These are phyloP conservation scores for Penicillium argentinense DNA, from an alignment of 495 filamentous ascomycete species.

Conservation along the genomic window DNA sequence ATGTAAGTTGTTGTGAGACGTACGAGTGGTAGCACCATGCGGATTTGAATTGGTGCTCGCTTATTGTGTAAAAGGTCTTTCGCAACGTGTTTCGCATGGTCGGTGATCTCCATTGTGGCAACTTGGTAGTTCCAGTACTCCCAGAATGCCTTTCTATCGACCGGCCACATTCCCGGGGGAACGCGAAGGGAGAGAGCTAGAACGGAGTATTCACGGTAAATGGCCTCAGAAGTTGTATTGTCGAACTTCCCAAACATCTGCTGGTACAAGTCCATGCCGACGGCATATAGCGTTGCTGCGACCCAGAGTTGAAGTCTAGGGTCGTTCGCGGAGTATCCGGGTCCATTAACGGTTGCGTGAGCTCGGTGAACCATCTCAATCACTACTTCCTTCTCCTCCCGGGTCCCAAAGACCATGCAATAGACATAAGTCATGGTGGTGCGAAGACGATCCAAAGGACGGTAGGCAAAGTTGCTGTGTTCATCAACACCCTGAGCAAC, in stretches of 20 bases:
- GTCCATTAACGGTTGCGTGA: conserved; percentile 31
- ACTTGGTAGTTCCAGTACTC: conserved; percentile 40
- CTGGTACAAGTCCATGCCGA: conserved; percentile 36
- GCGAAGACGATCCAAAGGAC: conserved; percentile 40
- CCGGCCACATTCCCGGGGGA: conserved; percentile 35
- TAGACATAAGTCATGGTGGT: conserved; percentile 47
- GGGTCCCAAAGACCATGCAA: conserved; percentile 40
- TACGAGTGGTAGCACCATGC: conserved; percentile 23
- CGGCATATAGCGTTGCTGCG: conserved; percentile 40
- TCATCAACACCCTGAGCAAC: conserved; percentile 31
- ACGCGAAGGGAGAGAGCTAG: conserved; percentile 38
- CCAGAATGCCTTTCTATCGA: conserved; percentile 36
- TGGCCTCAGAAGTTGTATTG: conserved; percentile 18
- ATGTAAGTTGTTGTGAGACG: conserved; percentile 35
- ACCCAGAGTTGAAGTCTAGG: conserved; percentile 43
- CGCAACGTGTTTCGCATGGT: conserved; percentile 34
- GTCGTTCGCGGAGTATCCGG: conserved; percentile 35
- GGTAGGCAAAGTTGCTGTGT: conserved; percentile 43
- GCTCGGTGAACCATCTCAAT: conserved; percentile 38
- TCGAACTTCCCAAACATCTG: conserved; percentile 31
- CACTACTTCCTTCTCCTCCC: conserved; percentile 31
- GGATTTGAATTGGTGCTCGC: conserved; percentile 21
- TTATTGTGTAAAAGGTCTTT: conserved; percentile 31
- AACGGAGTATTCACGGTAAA: conserved; percentile 40
- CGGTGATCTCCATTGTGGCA: conserved; percentile 25